phyloP scores from a whole-genome alignment of 306 rosid species.

The Pachyrhizus erosus region DNA sequence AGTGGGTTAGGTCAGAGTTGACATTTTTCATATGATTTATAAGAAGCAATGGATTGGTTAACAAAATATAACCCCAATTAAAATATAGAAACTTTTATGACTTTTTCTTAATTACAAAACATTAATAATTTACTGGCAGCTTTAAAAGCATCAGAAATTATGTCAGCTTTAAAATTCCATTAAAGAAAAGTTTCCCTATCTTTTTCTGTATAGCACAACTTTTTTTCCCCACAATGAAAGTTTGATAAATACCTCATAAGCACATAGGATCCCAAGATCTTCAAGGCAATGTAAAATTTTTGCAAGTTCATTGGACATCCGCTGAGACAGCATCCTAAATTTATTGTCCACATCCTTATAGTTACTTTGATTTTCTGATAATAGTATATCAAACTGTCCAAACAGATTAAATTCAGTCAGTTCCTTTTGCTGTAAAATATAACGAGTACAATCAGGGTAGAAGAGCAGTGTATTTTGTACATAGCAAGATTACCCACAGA shows the following conservation, averaged over 20 bases:
- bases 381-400: constrained; percentile 62
- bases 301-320: constrained; percentile 64
- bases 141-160: constrained; percentile 9
- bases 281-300: constrained; percentile 79
- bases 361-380: constrained; percentile 61
- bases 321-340: constrained; percentile 59
- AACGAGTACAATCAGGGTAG: not conserved
- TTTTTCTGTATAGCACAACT: constrained; percentile 11
- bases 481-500: constrained; percentile 26
- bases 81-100: not conserved
- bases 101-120: constrained; percentile 16
- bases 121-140: not conserved
- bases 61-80: not conserved
- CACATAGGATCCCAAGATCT: constrained; percentile 82
- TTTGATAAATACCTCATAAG: constrained; percentile 78
- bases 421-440: constrained; percentile 28
- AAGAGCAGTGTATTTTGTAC: not conserved
- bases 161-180: constrained; percentile 17
- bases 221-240: not conserved
- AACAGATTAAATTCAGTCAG: constrained; percentile 43
- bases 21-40: constrained; percentile 22
- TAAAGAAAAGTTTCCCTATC: not conserved
- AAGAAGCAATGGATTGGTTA: constrained; percentile 22
- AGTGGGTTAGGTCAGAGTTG: not conserved
- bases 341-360: constrained; percentile 57